Evolutionary conservation across 2,329 filamentous ascomycete genomes (phyloP).

Genomic region (Fusarium sp.): DNA sequence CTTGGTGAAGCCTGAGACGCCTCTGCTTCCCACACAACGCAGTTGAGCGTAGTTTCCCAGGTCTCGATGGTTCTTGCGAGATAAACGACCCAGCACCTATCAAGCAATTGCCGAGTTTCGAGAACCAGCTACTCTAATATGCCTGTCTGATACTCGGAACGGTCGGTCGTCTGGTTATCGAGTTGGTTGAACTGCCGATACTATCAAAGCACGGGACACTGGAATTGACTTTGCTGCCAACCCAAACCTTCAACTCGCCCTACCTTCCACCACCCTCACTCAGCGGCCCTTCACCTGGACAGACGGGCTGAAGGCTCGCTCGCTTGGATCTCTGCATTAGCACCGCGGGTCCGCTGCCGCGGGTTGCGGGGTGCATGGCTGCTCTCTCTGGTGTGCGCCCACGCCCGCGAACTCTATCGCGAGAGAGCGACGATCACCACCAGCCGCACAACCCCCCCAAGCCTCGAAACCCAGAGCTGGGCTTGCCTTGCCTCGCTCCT

Average conservation of each 20-base stretch:
- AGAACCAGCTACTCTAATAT: not conserved
- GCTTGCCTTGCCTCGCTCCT: slow-evolving; percentile 2
- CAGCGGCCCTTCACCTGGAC: not conserved
- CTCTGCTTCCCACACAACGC: not conserved
- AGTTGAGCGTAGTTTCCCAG: not conserved
- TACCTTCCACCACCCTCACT: not conserved
- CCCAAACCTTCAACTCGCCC: slow-evolving; percentile 15
- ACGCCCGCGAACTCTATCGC: slow-evolving; percentile 35
- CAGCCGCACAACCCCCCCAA: not conserved
- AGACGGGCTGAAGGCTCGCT: not conserved
- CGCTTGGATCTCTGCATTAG: slow-evolving; percentile 28
- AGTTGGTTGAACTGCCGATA: slow-evolving; percentile 19
- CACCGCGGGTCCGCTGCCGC: slow-evolving; percentile 17
- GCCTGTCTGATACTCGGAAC: not conserved
- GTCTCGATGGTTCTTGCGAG: not conserved
- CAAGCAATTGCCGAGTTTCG: not conserved
- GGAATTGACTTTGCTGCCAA: slow-evolving; percentile 11
- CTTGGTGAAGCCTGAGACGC: not conserved
- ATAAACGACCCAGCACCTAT: not conserved
- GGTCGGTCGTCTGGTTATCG: not conserved
- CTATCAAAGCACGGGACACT: not conserved
- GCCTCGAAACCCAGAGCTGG: slow-evolving; percentile 7
- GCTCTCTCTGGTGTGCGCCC: slow-evolving; percentile 19
- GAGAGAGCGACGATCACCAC: slow-evolving; percentile 15
- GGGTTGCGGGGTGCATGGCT: slow-evolving; percentile 35